Conservation (phyloP, 441 rosid species). For the Croton setiger region DNA sequence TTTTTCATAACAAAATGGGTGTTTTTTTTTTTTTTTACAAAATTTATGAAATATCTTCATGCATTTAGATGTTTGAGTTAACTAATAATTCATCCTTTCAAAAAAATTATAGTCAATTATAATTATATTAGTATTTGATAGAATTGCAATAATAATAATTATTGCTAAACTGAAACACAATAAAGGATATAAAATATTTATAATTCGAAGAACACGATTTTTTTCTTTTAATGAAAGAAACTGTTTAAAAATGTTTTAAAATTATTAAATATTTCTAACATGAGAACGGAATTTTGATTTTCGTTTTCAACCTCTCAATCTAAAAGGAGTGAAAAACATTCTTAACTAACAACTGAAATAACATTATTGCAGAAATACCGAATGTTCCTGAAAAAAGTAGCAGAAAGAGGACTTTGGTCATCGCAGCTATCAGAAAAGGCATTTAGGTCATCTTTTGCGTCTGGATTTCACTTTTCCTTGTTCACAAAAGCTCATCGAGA, state of each 20-base stretch:
- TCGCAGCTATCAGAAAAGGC: constrained; percentile 20
- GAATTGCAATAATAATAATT: too few relatives aligned
- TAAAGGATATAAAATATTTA: too few relatives aligned
- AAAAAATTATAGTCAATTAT: too few relatives aligned
- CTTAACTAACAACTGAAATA: neutral
- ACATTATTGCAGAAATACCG: constrained; percentile 52
- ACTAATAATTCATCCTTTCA: too few relatives aligned
- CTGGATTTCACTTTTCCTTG: constrained; percentile 22
- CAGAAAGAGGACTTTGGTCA: constrained; percentile 27
- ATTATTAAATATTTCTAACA: too few relatives aligned
- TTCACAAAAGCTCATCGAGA: constrained; percentile 17
- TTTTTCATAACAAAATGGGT: neutral
- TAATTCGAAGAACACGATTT: too few relatives aligned
- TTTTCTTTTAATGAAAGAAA: too few relatives aligned
- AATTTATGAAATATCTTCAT: neutral
- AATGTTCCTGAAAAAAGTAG: constrained; percentile 47
- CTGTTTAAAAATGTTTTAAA: too few relatives aligned
- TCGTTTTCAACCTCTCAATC: too few relatives aligned
- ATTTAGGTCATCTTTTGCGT: constrained; percentile 29
- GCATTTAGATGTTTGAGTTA: neutral
- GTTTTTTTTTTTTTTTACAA: neutral
- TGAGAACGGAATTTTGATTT: too few relatives aligned
- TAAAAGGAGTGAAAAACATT: neutral
- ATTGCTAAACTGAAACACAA: too few relatives aligned
- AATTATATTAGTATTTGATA: too few relatives aligned